These are phyloP conservation scores for Penicillium sp. DNA, from an alignment of 2,329 filamentous ascomycete genomes.

Conservation along the genomic window DNA sequence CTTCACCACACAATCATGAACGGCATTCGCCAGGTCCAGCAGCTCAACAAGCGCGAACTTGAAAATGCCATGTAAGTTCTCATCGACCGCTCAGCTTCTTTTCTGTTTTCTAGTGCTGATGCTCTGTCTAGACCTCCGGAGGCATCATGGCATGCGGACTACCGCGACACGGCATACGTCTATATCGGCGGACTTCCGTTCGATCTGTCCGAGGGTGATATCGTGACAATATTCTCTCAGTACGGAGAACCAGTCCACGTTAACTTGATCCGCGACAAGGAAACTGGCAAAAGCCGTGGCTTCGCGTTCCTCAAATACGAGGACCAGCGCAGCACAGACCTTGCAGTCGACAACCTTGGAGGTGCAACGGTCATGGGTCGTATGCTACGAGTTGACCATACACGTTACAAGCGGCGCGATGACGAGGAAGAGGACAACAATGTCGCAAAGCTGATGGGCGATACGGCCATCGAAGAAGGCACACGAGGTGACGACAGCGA, in stretches of 20 bases:
- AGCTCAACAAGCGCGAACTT: conserved; percentile 91
- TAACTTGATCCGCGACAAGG: conserved; percentile 89
- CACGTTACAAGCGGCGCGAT: conserved; percentile 83
- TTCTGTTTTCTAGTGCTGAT: conserved; percentile 2
- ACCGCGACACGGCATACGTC: conserved; percentile 93
- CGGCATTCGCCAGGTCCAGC: conserved; percentile 85
- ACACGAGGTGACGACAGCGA: conserved; percentile 39
- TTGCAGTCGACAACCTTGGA: conserved; percentile 93
- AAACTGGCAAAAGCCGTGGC: conserved; percentile 90
- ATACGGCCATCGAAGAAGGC: conserved; percentile 32
- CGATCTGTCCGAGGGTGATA: conserved; percentile 90
- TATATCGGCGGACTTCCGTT: conserved; percentile 94
- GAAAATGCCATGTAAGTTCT: conserved; percentile 74
- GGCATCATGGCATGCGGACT: conserved; percentile 96
- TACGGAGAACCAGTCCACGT: conserved; percentile 93
- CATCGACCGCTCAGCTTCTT: conserved; percentile 6
- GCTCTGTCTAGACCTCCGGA: conserved; percentile 63
- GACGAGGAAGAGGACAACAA: conserved; percentile 57
- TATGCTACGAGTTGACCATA: conserved; percentile 84
- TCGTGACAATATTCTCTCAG: conserved; percentile 95
- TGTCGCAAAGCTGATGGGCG: conserved; percentile 50
- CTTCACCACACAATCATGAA: conserved; percentile 64
- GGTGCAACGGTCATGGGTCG: conserved; percentile 80
- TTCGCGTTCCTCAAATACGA: conserved; percentile 98
- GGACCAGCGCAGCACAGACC: conserved; percentile 90